These are phyloP conservation scores for Ogataea populi-albae DNA, from an alignment of 805 yeast genomes.

Conservation along the genomic window DNA sequence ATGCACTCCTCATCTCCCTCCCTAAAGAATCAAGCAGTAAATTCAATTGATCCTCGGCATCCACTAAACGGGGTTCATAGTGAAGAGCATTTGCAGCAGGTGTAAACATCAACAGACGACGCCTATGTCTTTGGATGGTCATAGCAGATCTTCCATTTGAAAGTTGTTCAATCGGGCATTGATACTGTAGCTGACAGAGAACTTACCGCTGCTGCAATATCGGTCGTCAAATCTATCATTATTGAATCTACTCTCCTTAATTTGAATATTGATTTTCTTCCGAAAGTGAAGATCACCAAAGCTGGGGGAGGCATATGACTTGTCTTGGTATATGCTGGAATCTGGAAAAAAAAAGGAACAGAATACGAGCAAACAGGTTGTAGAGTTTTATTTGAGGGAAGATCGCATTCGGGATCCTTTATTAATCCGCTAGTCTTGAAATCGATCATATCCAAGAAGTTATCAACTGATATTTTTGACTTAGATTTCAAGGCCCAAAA, in stretches of 20 bases:
- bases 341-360: conserved; percentile 17
- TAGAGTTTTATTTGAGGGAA: conserved; percentile 18
- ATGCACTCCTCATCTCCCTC: conserved; percentile 5
- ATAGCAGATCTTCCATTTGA: conserved; percentile 4
- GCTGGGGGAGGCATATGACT: conserved; percentile 14
- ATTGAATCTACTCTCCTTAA: conserved; percentile 11
- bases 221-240: conserved; percentile 6
- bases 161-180: conserved; percentile 15
- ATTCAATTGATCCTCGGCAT: conserved; percentile 8
- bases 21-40: conserved; percentile 12
- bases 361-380: conserved; percentile 13
- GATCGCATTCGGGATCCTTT: conserved; percentile 12
- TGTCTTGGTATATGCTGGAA: conserved; percentile 14
- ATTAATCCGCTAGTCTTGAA: conserved; percentile 24
- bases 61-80: neutral
- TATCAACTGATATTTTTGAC: conserved; percentile 18
- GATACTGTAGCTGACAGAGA: conserved; percentile 16
- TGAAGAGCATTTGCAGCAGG: neutral
- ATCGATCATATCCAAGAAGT: conserved; percentile 40
- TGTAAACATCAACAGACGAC: conserved; percentile 15
- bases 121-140: conserved; percentile 13
- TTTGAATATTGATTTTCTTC: conserved; percentile 6
- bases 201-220: conserved; percentile 8
- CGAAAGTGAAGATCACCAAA: conserved; percentile 17
- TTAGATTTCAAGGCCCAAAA: conserved; percentile 23